Evolutionary conservation across 305 asterid genomes (phyloP), one percentile per base, ranked within the genome.

Genomic region (Solanum aculeatissimum): DNA sequence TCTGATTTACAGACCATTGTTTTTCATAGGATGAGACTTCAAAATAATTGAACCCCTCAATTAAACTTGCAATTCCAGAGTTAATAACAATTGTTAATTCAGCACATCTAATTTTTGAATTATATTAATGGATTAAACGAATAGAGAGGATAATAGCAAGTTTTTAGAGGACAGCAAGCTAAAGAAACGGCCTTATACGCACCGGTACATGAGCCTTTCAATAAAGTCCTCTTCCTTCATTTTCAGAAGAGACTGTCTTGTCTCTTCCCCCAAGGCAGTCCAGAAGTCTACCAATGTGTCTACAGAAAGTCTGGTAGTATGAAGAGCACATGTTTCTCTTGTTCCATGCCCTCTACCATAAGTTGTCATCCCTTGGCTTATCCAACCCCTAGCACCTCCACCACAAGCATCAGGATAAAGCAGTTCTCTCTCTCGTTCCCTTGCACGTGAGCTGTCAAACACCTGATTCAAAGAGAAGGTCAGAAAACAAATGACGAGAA

Each of bases 391-490:
- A 81, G 97, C 97, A 89, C 97, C 97, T 88, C 99, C 99, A 12
- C 99, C 99, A 88, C 99, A 97, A 77, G 99, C 99, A 93, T 97
- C 99, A 51, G 98, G 99, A 92, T 97, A 95, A 65, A 95, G 95
- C 93, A 97, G 88, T 84, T 94, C 98, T 53, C 99, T 93, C 65
- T 97, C 98, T 84, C 98, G 94, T 89, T 97, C 99, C 91, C 99
- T 93, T 51, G 98, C 95, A 84, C 93, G 92, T 83, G 98, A 98
- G 88, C 99, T 91, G 86, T 95, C 97, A 87, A 97, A 97, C 80
- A 97, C 98, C 99, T 97, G 93, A 86, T 86, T 83, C 84, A 86
- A 82, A 83, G 54, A 53, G 82, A 88, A 87, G 78, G 35, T 81
- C 80, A 77, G 85, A 75, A 57, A 62, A 10, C 47, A 87, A 65